Evolutionary conservation across 2,329 filamentous ascomycete genomes (phyloP), one percentile per base, ranked within the genome.

Genomic region (Zopfia rhizophila): DNA sequence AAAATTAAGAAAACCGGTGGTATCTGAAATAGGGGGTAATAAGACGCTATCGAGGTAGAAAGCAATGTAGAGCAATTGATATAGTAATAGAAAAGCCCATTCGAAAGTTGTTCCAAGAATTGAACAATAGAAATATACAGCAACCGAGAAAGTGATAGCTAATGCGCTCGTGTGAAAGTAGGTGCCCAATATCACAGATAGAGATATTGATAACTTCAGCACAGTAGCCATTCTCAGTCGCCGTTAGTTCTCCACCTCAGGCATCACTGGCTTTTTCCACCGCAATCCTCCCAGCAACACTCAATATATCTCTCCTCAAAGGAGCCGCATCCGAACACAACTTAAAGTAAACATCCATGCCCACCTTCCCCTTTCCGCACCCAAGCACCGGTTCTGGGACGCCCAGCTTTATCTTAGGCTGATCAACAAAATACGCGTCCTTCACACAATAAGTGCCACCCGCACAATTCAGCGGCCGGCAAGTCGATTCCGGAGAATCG

Each of bases 231-330:
- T 27, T n/a, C n/a, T 8, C 24, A 27, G 24, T n/a, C 13, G 74
- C 76, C 8, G 74, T 80, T 31, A 83, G 56, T 66, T 83, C 3
- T 83, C 83, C 55, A 82, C 80, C 51, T 81, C 83, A 61, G 68
- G 83, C 1, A 83, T n/a, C n/a, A n/a, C n/a, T n/a, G n/a, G n/a
- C n/a, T 83, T 55, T 81, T 83, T 41, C 37, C 3, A 47, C 24
- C 13, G 16, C 16, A 19, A 46, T 8, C 12, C 48, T 27, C 12
- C 63, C 63, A 48, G 58, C 58, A 39, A 66, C 40, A 27, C 60
- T 63, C n/a, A n/a, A n/a, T n/a, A n/a, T n/a, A n/a, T n/a, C n/a
- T 17, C 60, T 55, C 55, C 60, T 63, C 3, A 44, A 16, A 21
- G 59, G 14, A n/a, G 54, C 39, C 7, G 36, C 36, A 23, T 55